phyloP scores from a whole-genome alignment of 495 filamentous ascomycete genomes.

The Penicillium paradoxum region DNA sequence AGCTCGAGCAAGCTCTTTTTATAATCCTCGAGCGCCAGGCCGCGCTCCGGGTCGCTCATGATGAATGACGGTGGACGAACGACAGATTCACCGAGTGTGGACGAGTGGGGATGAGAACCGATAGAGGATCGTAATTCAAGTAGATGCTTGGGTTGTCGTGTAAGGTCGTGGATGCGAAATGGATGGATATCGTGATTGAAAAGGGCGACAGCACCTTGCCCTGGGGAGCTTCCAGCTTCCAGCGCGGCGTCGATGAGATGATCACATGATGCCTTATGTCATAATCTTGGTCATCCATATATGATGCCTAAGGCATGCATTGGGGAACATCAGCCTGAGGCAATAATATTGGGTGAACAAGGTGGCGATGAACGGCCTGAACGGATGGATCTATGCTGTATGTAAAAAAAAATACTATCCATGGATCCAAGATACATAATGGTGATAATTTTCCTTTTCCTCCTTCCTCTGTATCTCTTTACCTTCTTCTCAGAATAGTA shows the following conservation, averaged over 20 bases:
- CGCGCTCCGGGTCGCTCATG: constrained; percentile 64
- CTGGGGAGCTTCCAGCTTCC: constrained; percentile 27
- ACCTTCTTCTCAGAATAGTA: too few species aligned
- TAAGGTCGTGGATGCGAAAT: constrained; percentile 7
- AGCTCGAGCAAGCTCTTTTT: constrained; percentile 92
- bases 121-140: not conserved
- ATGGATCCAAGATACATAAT: too few species aligned
- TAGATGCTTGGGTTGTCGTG: constrained; percentile 4
- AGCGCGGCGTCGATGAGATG: constrained; percentile 22
- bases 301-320: not conserved
- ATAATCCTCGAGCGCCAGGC: constrained; percentile 80
- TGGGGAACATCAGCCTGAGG: not conserved
- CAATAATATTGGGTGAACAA: not conserved
- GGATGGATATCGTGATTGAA: constrained; percentile 14
- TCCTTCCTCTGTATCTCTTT: too few species aligned
- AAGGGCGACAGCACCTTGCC: constrained; percentile 7
- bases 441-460: too few species aligned
- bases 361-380: constrained; percentile 3
- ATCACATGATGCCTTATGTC: constrained; percentile 37
- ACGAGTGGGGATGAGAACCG: constrained; percentile 2
- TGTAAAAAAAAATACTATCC: too few species aligned
- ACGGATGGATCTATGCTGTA: not conserved
- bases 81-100: constrained; percentile 1
- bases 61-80: constrained; percentile 17
- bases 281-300: constrained; percentile 5